Base-by-base conservation (phyloP, 108 stramenopile species). In the Skeletonema marinoi region DNA sequence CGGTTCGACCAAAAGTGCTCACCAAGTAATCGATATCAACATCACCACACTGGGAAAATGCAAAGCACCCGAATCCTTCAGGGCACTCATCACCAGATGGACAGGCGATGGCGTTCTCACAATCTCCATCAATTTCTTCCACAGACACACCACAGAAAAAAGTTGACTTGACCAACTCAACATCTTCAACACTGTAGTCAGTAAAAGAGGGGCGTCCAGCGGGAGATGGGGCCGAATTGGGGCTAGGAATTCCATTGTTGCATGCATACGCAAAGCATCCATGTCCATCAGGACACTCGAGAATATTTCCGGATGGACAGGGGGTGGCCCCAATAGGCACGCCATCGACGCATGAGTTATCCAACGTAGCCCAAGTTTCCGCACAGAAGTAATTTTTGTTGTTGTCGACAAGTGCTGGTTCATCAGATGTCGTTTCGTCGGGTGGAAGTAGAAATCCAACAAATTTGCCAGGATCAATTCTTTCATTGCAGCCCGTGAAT, bases 241-340 rank as follows among this genome's bases (percentile, higher is more conserved):
- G 17, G 17, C 54, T 56, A 56, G 54, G 54, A 25, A 60, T 66
- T 66, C 36, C 81, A 82, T 44, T 66, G 58, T 58, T 65, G 60
- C 66, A 36, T 31, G 82, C 77, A 35, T 75, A 76, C 36, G 81
- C 81, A 68, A 82, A 82, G 71, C 81, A 82, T 30, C 81, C 81
- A 46, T 60, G 33, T 29, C 81, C 81, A 13, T 82, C 71, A 10
- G 69, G 74, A 54, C 81, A 82, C 32, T 75, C 75, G 1, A 76
- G 42, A 41, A 76, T 75, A 56, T 82, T 74, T 35, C 81, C 81
- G 16, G 75, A 76, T 12, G 81, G 81, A 73, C 81, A 82, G 14
- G 75, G 74, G 19, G 66, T 73, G 46, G 74, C 74, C 1, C 81
- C 81, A 12, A 66, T 74, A 35, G 81, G 75, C 35, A 72, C 38